Conservation (phyloP, 2,329 filamentous ascomycete species). For the Dactylellina parvicollis region DNA sequence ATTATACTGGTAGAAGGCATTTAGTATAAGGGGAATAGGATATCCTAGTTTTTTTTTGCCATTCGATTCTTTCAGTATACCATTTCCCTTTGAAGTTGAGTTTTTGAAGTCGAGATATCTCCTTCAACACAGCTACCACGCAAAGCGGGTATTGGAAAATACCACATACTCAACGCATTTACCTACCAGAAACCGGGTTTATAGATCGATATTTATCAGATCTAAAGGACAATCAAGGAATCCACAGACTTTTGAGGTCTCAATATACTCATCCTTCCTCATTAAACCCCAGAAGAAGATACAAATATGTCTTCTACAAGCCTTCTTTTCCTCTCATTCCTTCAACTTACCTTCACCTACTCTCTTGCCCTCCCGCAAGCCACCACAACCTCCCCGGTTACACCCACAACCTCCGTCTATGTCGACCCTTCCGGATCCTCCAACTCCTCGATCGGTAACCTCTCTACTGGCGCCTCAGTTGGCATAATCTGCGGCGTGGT, state of each 20-base stretch:
- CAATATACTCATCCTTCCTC: neutral
- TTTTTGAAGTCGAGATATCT: too few relatives aligned
- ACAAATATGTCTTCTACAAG: conserved; percentile 36
- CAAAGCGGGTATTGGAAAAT: too few relatives aligned
- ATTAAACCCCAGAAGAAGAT: neutral
- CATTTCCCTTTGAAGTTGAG: conserved; percentile 18
- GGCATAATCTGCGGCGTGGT: conserved; percentile 45
- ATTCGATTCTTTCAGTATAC: neutral
- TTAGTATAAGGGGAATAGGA: conserved; percentile 45
- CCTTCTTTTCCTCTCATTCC: conserved; percentile 32
- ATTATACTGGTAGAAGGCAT: conserved; percentile 8
- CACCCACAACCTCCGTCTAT: conserved; percentile 19
- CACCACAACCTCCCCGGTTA: conserved; percentile 15
- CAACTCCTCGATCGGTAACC: conserved; percentile 15
- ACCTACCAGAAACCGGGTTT: neutral
- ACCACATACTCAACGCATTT: conserved; percentile 35
- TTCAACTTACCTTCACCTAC: conserved; percentile 40
- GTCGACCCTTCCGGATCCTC: conserved; percentile 28
- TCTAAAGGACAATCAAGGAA: neutral
- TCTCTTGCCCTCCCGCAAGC: conserved; percentile 39
- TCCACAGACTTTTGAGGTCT: too few relatives aligned
- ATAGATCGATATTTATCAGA: neutral
- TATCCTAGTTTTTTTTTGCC: conserved; percentile 14
- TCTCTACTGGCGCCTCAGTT: conserved; percentile 24
- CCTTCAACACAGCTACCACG: too few relatives aligned